phyloP scores from a whole-genome alignment of 352 stramenopile genomes.

The Phytopythium vexans region DNA sequence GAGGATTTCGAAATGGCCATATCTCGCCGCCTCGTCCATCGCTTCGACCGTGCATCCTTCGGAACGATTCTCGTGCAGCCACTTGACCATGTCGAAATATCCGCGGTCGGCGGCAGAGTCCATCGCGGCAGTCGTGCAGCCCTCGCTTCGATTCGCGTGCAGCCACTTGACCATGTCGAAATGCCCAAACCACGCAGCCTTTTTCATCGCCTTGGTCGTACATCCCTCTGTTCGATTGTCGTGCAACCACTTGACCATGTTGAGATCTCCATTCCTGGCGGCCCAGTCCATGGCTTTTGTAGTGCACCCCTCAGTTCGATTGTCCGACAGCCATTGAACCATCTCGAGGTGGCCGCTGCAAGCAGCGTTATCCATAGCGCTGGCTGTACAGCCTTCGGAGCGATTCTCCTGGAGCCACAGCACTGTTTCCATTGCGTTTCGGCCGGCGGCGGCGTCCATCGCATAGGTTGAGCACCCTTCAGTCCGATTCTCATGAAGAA shows the following conservation, averaged over 20 bases:
- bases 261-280: neutral
- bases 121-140: neutral
- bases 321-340: neutral
- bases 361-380: neutral
- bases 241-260: constrained; percentile 12
- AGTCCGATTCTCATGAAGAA: neutral
- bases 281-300: neutral
- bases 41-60: neutral
- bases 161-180: constrained; percentile 1
- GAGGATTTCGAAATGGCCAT: neutral
- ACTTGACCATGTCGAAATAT: neutral
- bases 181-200: neutral
- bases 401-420: neutral
- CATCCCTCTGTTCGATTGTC: neutral
- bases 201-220: neutral
- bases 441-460: neutral
- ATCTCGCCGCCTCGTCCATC: neutral
- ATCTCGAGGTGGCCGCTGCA: neutral
- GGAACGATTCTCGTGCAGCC: neutral
- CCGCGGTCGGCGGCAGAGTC: neutral
- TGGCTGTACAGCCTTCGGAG: neutral
- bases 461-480: neutral
- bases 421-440: neutral
- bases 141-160: neutral
- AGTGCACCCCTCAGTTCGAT: neutral